Evolutionary conservation across 148 eudicot species (phyloP), one percentile per base, ranked within the genome.

Genomic region (Fallopia convolvulus): DNA sequence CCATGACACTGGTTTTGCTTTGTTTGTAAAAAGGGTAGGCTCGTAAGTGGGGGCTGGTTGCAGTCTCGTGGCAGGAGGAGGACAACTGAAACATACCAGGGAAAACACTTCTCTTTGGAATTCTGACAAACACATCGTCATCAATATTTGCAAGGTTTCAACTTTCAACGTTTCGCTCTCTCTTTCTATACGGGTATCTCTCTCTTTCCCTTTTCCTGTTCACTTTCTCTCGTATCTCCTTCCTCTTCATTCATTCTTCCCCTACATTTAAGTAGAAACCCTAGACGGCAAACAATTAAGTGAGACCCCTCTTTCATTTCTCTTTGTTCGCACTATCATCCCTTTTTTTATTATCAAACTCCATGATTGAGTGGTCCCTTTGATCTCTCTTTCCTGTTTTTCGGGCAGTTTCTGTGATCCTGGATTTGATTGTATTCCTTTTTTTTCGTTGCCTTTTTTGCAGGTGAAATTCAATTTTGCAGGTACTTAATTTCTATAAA

Each of bases 251-350:
- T 21, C 17, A 26, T 26, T 61, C 70, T 61, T 61, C 70, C 30
- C 39, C 32, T 1, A 61, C 10, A 14, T 52, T 4, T 14, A 52
- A 15, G 10, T 26, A 26, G 10, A 61, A 61, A 61, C 70, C 70
- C 70, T 61, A 61, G 30, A 61, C 14, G 70, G 70, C 70, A 26
- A 61, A 61, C 15, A 61, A 61, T 61, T 30, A 61, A 61, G 68
- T 26, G 68, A 23, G 68, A 61, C 63, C 36, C 39, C 65, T 61
- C 15, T 30, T 23, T 12, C 9, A 26, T 23, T 61, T 61, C 36
- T 30, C 12, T 30, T 26, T 61, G 3, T 61, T 21, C 68, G 14
- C 68, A 61, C 13, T 61, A 10, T 30, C 68, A 61, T 23, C 39
- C 15, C 36, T 7, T 58, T 20, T 4, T 58, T 58, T 58, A 58